A percentile compares a stretch with the other conserved stretches of the same genome.
phyloP scores from a whole-genome alignment of 176 grass and related monocot genomes.

The Secale cereale region DNA sequence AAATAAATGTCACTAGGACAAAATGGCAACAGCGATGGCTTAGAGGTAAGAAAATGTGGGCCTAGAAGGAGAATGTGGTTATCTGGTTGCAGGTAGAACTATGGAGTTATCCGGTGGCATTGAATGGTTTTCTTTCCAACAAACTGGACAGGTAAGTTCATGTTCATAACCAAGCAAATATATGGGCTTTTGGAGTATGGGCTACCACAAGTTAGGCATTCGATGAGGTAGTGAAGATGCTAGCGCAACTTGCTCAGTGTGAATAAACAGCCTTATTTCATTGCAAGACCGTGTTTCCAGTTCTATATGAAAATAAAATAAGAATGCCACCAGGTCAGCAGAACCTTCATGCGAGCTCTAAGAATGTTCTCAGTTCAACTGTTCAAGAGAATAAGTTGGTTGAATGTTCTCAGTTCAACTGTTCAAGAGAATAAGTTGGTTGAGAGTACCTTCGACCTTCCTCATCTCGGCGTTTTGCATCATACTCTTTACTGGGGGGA shows the following conservation, averaged over 20 bases:
- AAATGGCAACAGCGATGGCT: neutral
- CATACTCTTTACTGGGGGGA: conserved; percentile 93
- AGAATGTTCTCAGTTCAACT: neutral
- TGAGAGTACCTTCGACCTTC: conserved; percentile 73
- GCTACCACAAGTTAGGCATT: neutral
- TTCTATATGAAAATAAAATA: neutral
- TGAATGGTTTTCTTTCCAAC: neutral
- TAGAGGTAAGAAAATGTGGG: neutral
- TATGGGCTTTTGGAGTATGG: neutral
- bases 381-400: neutral
- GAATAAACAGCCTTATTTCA: neutral
- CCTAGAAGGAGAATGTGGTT: neutral
- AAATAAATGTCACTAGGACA: neutral
- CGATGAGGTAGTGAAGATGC: neutral
- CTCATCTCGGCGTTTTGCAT: conserved; percentile 90
- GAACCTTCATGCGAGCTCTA: neutral
- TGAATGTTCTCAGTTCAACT: neutral
- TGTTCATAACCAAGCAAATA: conserved; percentile 10
- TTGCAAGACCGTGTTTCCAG: neutral
- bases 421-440: neutral
- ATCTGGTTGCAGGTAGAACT: neutral
- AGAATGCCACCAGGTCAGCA: neutral
- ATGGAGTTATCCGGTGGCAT: neutral
- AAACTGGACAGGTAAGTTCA: neutral
- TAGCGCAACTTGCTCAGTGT: neutral